Evolutionary conservation across 768 basidiomycete species (phyloP).

Genomic region (Hydnomerulius pinastri): DNA sequence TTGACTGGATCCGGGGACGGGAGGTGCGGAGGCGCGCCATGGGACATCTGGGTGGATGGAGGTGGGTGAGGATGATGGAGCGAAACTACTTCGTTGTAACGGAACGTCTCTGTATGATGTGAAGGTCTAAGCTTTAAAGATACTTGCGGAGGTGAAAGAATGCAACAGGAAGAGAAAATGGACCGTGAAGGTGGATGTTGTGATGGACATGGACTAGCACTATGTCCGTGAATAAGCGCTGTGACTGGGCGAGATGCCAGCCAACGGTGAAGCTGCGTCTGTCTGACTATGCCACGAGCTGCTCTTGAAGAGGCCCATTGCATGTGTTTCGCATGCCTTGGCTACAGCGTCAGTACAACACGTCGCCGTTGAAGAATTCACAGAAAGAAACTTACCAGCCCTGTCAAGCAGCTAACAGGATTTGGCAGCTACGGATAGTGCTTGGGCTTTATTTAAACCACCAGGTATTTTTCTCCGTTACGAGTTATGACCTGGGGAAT

Average conservation of each 20-base stretch:
- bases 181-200: conserved; percentile 4
- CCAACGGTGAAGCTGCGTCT: conserved; percentile 2
- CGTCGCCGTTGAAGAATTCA: neutral
- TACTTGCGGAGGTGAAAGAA: conserved; percentile 5
- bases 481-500: too few species aligned
- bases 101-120: neutral
- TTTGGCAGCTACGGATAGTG: neutral
- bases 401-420: conserved; percentile 11
- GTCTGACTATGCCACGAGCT: conserved; percentile 44
- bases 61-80: neutral
- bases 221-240: neutral
- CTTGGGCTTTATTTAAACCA: neutral
- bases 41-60: neutral
- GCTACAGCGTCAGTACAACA: neutral
- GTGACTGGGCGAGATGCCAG: neutral
- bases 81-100: neutral
- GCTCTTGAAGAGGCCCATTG: conserved; percentile 63
- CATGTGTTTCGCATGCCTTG: conserved; percentile 69
- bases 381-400: conserved; percentile 20
- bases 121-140: conserved; percentile 2
- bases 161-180: conserved; percentile 8
- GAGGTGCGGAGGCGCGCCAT: neutral
- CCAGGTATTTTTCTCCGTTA: neutral
- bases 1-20: neutral
- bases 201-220: neutral